Base-by-base conservation (phyloP, 306 rosid genomes). In the Vigna angularis region DNA sequence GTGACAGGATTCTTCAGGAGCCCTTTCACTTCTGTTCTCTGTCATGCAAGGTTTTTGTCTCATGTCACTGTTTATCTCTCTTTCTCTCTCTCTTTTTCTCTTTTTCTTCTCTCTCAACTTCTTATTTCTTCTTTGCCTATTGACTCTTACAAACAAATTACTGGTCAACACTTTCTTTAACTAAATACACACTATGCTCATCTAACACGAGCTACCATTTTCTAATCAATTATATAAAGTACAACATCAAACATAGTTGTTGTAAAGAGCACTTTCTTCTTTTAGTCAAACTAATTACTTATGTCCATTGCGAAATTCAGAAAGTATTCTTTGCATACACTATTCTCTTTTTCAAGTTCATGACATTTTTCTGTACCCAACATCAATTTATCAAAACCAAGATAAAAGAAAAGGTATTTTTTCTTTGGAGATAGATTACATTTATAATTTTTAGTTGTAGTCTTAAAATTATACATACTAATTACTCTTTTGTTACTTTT, bases 1-100 rank as follows among this genome's bases (percentile, higher is more conserved):
- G 68, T 62, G 45, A 62, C 68, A 62, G 68, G 68, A 62, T 62
- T 62, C 68, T 62, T 62, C 68, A 62, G 24, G 68, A 62, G 24
- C 68, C 68, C 45, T 62, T 62, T 62, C 47, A 16, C 68, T 62
- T 62, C 68, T 62, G 68, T 32, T 62, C 68, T 62, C 47, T 62
- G 22, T 62, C 68, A 15, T 62, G 68, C 68, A 62, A 62, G 68
- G 68, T 62, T 62, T 62, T 62, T 62, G 47, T 62, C 68, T 62
- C 68, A 15, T 62, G 3, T 62, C 47, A 6, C 68, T 62, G 45
- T 62, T 16, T 6, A 9, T 7, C 68, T 34, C 47, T 61, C 44
- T 28, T 40, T 12, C 66, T 40, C 9, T 40, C 32, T 28, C 34
- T 30, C 34, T 30, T 0, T 30, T 30, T 30, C 5, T 30, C 5